A percentile compares a stretch with the other conserved stretches of the same genome.
Evolutionary conservation across 305 asterid species (phyloP).

Genomic region (Rubia peregrina): DNA sequence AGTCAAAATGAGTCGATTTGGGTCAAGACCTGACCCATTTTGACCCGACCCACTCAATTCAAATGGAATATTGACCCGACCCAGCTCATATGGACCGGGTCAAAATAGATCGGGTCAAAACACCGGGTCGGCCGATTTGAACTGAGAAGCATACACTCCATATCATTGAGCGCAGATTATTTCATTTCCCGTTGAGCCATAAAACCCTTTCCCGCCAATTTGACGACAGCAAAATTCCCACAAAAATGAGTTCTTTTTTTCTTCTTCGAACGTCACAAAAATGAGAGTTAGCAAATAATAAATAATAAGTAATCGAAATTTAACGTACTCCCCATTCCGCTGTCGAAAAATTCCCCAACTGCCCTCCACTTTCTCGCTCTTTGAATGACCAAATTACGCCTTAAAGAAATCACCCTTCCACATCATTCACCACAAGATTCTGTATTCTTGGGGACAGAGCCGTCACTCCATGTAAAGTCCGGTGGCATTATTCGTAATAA

Average conservation of each 20-base stretch:
- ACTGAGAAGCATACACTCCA: not conserved
- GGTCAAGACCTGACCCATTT: too few species aligned
- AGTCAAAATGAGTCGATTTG: too few species aligned
- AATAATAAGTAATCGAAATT: too few species aligned
- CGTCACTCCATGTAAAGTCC: not conserved
- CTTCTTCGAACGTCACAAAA: too few species aligned
- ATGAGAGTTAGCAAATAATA: too few species aligned
- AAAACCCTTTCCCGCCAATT: slow-evolving; percentile 21
- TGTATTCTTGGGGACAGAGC: not conserved
- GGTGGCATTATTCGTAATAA: slow-evolving; percentile 14
- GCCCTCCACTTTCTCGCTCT: not conserved
- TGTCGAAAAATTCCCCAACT: not conserved
- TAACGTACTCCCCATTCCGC: too few species aligned
- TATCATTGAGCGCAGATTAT: not conserved
- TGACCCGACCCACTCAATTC: too few species aligned
- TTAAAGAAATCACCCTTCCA: not conserved
- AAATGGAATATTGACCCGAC: too few species aligned
- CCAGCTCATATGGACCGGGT: too few species aligned
- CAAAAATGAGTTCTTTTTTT: not conserved
- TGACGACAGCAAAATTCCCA: not conserved
- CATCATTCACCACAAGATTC: not conserved
- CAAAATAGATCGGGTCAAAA: too few species aligned
- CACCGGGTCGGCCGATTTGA: too few species aligned
- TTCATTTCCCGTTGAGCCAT: slow-evolving; percentile 7
- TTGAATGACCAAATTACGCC: not conserved